These are phyloP conservation scores for Aspergillus uvarum DNA, from an alignment of 2,329 filamentous ascomycete genomes.

Conservation along the genomic window DNA sequence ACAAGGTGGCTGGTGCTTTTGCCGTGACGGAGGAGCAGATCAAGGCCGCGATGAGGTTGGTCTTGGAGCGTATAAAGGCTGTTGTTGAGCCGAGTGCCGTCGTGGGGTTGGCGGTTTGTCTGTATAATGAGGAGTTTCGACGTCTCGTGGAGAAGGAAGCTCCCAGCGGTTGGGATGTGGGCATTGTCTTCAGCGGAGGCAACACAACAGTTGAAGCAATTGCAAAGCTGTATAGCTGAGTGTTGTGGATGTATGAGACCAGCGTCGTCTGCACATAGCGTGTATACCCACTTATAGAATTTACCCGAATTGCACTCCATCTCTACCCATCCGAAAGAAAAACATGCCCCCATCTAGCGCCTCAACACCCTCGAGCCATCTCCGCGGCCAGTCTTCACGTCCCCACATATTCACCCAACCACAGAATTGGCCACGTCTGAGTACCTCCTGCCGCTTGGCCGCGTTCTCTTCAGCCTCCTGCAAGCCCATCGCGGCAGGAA, in stretches of 20 bases:
- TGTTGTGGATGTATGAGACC: not conserved
- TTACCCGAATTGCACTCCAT: constrained; percentile 26
- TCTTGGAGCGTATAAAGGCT: constrained; percentile 85
- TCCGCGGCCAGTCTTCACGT: constrained; percentile 36
- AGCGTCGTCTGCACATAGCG: not conserved
- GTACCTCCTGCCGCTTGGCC: constrained; percentile 35
- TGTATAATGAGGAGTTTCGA: constrained; percentile 85
- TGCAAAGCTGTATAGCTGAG: constrained; percentile 50
- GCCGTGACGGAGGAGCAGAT: constrained; percentile 82
- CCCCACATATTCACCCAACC: constrained; percentile 41
- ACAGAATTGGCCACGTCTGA: constrained; percentile 35
- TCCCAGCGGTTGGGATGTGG: constrained; percentile 70
- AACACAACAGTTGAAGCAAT: constrained; percentile 65
- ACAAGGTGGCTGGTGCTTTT: constrained; percentile 70
- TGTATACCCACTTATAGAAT: not conserved
- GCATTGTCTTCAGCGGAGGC: constrained; percentile 62
- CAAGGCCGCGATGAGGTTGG: constrained; percentile 68
- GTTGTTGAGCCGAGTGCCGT: constrained; percentile 86
- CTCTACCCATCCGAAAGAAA: constrained; percentile 27
- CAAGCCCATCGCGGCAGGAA: constrained; percentile 34
- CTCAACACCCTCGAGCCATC: constrained; percentile 30
- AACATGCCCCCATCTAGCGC: constrained; percentile 31
- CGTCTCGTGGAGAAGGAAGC: constrained; percentile 62
- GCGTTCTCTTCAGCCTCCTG: constrained; percentile 37
- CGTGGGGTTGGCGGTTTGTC: constrained; percentile 76